Percentiles rank a stretch among this genome's conserved stretches.
These are phyloP conservation scores for Calonectria montana DNA, from an alignment of 2,329 filamentous ascomycete genomes.

Conservation along the genomic window DNA sequence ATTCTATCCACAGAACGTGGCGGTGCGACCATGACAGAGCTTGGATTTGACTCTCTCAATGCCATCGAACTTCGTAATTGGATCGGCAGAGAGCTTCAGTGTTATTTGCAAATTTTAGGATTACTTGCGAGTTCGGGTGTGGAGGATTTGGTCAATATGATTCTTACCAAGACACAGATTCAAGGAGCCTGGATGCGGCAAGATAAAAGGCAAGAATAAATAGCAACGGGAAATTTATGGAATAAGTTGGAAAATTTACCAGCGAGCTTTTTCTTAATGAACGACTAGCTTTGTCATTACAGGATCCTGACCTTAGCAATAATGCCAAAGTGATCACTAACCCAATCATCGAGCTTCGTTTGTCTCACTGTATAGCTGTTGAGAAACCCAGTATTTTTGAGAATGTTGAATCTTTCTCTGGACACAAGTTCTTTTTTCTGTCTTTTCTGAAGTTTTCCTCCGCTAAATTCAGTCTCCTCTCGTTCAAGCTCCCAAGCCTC, in stretches of 20 bases:
- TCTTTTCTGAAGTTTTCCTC: not conserved
- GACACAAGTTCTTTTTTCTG: constrained; percentile 1
- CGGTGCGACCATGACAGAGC: constrained; percentile 38
- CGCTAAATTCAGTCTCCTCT: not conserved
- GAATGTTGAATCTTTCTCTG: not conserved
- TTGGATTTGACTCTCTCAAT: constrained; percentile 59
- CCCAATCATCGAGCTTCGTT: not conserved
- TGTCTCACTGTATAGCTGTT: not conserved
- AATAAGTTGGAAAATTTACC: no score
- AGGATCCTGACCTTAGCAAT: constrained; percentile 1
- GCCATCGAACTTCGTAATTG: constrained; percentile 63
- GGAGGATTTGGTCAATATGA: constrained; percentile 33
- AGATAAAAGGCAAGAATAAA: not conserved
- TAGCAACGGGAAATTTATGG: no score
- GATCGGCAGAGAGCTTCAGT: constrained; percentile 57
- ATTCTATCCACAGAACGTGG: constrained; percentile 29
- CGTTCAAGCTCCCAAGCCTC: constrained; percentile 13
- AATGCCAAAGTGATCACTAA: constrained; percentile 19
- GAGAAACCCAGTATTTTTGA: constrained; percentile 4
- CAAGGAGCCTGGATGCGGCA: not conserved
- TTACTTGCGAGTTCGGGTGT: constrained; percentile 61
- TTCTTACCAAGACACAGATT: constrained; percentile 39
- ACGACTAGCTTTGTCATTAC: not conserved
- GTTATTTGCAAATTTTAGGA: constrained; percentile 64
- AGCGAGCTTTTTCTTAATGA: no score